Evolutionary conservation across 2,329 filamentous ascomycete genomes (phyloP), one percentile per base, ranked within the genome.

Genomic region (Decorospora gaudefroyi): DNA sequence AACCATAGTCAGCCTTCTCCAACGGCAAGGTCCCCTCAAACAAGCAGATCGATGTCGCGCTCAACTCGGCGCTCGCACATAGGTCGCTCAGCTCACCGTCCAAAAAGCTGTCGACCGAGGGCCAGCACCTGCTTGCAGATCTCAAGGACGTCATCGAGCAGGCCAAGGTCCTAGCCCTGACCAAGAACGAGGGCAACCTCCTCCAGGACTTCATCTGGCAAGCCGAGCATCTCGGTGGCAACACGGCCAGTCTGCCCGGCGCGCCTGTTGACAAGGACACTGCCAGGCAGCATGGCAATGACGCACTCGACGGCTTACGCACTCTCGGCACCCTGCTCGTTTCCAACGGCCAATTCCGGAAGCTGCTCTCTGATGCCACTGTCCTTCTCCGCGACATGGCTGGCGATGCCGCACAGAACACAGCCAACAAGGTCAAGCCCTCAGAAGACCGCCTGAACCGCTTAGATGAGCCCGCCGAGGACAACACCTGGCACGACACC

Each of bases 171-270:
- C 80, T 99, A 9, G 75, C 97, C 6, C 78, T 99, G 17, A 87
- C 86, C 74, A 99, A 97, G 81, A 99, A 99, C 68, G 82, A 96
- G 47, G 93, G 91, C 66, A 90, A 99, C 64, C 75, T 97, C 45
- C 76, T 99, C 13, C 93, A 99, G 68, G 91, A 99, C 64, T 97
- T 99, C 72, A 89, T 97, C 72, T 99, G 88, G 87, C 88, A 96
- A 68, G 91, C 90, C 0, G 84, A 90, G 65, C 80, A 87, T 32
- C 84, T 93, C 51, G 82, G 84, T 39, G 74, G 81, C 44, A 84
- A 78, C 61, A 77, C 80, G 37, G 78, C 88, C 17, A 70, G 74
- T 45, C 72, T 78, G 1, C 88, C 89, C 3, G 77, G 78, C 42
- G 80, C 82, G 1, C 86, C 90, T 0, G 61, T 95, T 33, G 80